phyloP scores from a whole-genome alignment of 2,329 filamentous ascomycete species.

The Aspergillus sp. region DNA sequence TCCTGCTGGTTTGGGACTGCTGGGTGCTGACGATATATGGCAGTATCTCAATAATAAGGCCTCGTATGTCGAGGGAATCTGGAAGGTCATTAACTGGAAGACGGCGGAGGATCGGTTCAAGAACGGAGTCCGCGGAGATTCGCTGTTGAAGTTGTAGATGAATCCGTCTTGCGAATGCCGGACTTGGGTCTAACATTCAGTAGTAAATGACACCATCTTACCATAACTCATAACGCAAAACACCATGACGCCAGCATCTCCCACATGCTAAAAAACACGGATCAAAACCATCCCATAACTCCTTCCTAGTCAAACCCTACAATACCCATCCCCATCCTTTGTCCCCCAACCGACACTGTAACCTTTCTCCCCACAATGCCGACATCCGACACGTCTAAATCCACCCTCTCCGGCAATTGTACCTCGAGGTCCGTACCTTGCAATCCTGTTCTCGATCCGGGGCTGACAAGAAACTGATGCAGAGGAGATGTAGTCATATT shows the following conservation, averaged over 20 bases:
- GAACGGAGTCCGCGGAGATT: slow-evolving; percentile 25
- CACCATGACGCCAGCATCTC: too few species aligned
- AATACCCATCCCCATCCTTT: slow-evolving; percentile 30
- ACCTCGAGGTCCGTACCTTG: slow-evolving; percentile 22
- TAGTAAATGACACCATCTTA: background rate
- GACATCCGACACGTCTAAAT: slow-evolving; percentile 34
- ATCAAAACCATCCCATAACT: background rate
- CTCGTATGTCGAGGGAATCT: slow-evolving; percentile 85
- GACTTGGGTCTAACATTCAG: background rate
- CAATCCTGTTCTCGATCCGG: background rate
- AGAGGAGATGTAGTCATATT: slow-evolving; percentile 18
- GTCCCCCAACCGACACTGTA: slow-evolving; percentile 24
- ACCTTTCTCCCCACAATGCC: slow-evolving; percentile 36
- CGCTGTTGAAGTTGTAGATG: slow-evolving; percentile 26
- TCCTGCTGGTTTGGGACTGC: background rate
- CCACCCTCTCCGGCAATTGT: slow-evolving; percentile 29
- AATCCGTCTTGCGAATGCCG: background rate
- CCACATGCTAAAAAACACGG: too few species aligned
- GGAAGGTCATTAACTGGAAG: slow-evolving; percentile 94
- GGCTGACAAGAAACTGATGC: slow-evolving; percentile 25
- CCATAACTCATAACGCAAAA: too few species aligned
- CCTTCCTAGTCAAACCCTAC: slow-evolving; percentile 34
- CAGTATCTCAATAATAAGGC: slow-evolving; percentile 92
- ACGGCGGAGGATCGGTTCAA: slow-evolving; percentile 69
- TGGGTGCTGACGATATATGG: background rate